phyloP scores from a whole-genome alignment of 768 basidiomycete genomes.

The Russula griseocarnosa region DNA sequence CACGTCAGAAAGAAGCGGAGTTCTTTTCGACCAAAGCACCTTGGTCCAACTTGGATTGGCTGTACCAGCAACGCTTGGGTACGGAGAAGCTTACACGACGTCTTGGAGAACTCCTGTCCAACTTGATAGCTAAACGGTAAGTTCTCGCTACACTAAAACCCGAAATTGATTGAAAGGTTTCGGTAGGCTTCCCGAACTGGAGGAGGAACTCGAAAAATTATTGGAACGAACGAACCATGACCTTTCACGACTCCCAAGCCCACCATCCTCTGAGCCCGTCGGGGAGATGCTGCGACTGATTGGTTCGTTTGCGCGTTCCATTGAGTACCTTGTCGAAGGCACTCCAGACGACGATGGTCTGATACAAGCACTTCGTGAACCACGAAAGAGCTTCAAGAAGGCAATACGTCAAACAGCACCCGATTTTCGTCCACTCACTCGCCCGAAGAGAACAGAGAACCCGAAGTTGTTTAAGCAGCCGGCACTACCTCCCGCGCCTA shows the following conservation, averaged over 20 bases:
- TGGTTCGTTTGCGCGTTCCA: constrained; percentile 41
- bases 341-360: constrained; percentile 48
- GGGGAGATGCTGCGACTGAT: constrained; percentile 49
- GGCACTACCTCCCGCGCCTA: too few species aligned
- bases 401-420: constrained; percentile 51
- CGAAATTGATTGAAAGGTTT: background rate
- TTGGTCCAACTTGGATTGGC: constrained; percentile 21
- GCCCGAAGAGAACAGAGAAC: background rate
- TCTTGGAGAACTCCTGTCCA: constrained; percentile 14
- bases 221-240: constrained; percentile 38
- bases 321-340: constrained; percentile 49
- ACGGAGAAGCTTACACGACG: constrained; percentile 22
- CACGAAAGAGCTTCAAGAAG: constrained; percentile 44
- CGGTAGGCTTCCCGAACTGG: constrained; percentile 55
- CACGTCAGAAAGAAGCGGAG: constrained; percentile 20
- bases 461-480: background rate
- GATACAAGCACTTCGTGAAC: constrained; percentile 48
- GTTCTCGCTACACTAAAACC: background rate
- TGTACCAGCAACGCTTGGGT: constrained; percentile 19
- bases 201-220: constrained; percentile 45
- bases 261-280: constrained; percentile 51
- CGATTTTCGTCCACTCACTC: constrained; percentile 48
- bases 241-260: constrained; percentile 40
- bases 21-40: constrained; percentile 16
- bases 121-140: constrained; percentile 11